Conservation (phyloP, 805 yeast species). For the Candida wancherniae region DNA sequence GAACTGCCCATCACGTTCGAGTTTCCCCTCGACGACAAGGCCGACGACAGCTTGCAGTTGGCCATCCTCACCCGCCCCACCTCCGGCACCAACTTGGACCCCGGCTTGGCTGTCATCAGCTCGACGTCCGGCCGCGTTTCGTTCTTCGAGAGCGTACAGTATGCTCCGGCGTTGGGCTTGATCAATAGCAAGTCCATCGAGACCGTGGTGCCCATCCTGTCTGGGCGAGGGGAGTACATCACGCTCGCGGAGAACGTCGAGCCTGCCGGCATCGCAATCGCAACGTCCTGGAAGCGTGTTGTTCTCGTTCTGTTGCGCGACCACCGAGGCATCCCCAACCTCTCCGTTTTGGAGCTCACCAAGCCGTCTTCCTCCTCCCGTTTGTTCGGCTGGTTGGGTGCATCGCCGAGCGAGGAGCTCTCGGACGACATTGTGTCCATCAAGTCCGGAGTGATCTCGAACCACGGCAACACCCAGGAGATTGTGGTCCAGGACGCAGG, state of each 20-base stretch:
- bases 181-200: slow-evolving; percentile 42
- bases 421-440: slow-evolving; percentile 54
- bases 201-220: slow-evolving; percentile 35
- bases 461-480: slow-evolving; percentile 43
- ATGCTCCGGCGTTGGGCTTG: slow-evolving; percentile 62
- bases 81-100: slow-evolving; percentile 45
- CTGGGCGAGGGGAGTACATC: slow-evolving; percentile 47
- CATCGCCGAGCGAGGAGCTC: slow-evolving; percentile 11
- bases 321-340: slow-evolving; percentile 55
- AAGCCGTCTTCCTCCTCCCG: slow-evolving; percentile 9
- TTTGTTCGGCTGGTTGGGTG: slow-evolving; percentile 12
- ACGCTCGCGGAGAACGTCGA: slow-evolving; percentile 55
- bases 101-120: slow-evolving; percentile 69
- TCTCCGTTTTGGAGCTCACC: slow-evolving; percentile 30
- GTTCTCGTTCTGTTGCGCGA: slow-evolving; percentile 62
- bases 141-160: slow-evolving; percentile 71
- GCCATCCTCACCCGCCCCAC: slow-evolving; percentile 58
- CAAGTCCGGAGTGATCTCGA: slow-evolving; percentile 47
- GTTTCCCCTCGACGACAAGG: slow-evolving; percentile 38
- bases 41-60: slow-evolving; percentile 32
- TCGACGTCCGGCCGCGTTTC: slow-evolving; percentile 53
- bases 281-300: slow-evolving; percentile 68
- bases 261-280: slow-evolving; percentile 68
- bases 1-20: slow-evolving; percentile 52
- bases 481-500: slow-evolving; percentile 43